A percentile compares a stretch with the other conserved stretches of the same genome.
Conservation (phyloP, 2,329 filamentous ascomycete species). For the Aureobasidium vineae region DNA sequence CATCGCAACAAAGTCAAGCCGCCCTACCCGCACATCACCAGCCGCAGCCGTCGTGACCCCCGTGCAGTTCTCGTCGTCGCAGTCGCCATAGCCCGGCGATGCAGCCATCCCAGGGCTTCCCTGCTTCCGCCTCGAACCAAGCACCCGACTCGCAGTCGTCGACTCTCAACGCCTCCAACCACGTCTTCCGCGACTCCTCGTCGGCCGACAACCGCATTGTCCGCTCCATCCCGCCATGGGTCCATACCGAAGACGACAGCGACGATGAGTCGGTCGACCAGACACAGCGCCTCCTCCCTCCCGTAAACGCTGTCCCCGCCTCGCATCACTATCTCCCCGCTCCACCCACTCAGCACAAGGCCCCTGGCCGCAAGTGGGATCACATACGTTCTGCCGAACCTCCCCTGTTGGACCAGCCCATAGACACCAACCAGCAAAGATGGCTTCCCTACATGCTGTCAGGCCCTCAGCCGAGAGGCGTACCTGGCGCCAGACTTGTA, state of each 20-base stretch:
- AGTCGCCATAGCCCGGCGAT: conserved; percentile 25
- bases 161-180: conserved; percentile 28
- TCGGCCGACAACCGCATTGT: conserved; percentile 27
- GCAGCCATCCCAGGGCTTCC: conserved; percentile 25
- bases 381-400: conserved; percentile 38
- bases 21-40: conserved; percentile 2
- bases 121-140: conserved; percentile 22
- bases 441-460: conserved; percentile 42
- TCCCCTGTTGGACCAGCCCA: conserved; percentile 37
- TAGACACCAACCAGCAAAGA: conserved; percentile 37
- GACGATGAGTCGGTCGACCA: conserved; percentile 29
- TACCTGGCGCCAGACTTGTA: conserved; percentile 39
- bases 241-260: conserved; percentile 38
- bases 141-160: conserved; percentile 29
- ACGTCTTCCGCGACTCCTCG: neutral
- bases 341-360: conserved; percentile 35
- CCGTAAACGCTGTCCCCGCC: conserved; percentile 30
- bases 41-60: neutral
- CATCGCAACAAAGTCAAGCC: conserved; percentile 19
- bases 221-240: conserved; percentile 39
- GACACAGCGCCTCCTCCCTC: conserved; percentile 28
- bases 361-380: conserved; percentile 40
- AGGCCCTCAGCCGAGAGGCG: conserved; percentile 38
- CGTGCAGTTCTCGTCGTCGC: neutral
- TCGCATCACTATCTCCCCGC: conserved; percentile 30